These are phyloP conservation scores for Leavenworthia alabamica DNA, from an alignment of 345 rosid genomes.

Conservation along the genomic window DNA sequence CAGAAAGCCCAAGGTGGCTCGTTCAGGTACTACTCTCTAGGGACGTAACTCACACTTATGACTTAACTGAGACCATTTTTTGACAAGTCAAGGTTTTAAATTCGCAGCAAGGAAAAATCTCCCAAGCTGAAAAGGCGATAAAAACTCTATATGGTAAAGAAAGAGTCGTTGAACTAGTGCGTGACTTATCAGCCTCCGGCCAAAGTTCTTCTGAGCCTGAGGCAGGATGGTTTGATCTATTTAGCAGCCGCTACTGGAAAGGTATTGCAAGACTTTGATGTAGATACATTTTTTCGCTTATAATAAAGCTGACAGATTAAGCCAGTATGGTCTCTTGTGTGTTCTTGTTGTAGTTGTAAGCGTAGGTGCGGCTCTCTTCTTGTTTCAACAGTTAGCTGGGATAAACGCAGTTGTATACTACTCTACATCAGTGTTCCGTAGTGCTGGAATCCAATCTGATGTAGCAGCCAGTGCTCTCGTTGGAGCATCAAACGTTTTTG, in stretches of 20 bases:
- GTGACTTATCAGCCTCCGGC: conserved; percentile 51
- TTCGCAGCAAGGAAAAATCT: conserved; percentile 74
- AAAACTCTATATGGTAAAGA: conserved; percentile 86
- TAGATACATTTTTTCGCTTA: neutral
- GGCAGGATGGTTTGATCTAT: conserved; percentile 96
- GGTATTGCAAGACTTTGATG: conserved; percentile 37
- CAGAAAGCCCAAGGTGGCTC: conserved; percentile 99
- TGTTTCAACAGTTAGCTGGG: conserved; percentile 97
- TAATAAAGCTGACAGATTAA: neutral
- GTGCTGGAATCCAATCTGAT: conserved; percentile 86
- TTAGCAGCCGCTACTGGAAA: conserved; percentile 87
- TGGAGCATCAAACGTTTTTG: conserved; percentile 95
- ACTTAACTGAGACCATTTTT: neutral
- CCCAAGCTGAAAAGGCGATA: conserved; percentile 76
- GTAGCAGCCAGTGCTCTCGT: conserved; percentile 99
- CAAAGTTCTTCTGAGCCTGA: conserved; percentile 85
- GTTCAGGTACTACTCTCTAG: conserved; percentile 62
- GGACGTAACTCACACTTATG: neutral
- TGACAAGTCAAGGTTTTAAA: conserved; percentile 6
- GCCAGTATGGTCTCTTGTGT: neutral
- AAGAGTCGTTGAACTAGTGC: conserved; percentile 79
- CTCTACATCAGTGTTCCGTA: conserved; percentile 92
- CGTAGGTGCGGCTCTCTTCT: conserved; percentile 95
- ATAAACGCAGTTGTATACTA: conserved; percentile 98
- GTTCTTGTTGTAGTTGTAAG: conserved; percentile 75